A percentile compares a stretch with the other conserved stretches of the same genome.
Conservation (phyloP, 2,329 filamentous ascomycete genomes). For the Diplodia mutila region DNA sequence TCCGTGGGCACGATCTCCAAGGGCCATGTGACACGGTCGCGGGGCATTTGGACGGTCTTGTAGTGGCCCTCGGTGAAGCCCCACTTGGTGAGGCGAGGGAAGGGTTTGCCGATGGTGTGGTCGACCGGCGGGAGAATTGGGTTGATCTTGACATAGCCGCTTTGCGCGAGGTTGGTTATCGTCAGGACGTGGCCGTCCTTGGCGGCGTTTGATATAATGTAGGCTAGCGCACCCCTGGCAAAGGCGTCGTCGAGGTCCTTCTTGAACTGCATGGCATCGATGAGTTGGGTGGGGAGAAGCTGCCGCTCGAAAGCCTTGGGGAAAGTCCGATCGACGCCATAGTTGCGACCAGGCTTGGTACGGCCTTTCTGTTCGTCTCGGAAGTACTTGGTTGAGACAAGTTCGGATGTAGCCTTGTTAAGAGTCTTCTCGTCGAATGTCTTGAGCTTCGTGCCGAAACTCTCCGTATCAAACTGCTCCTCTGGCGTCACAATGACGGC, state of each 20-base stretch:
- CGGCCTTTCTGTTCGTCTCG: constrained; percentile 64
- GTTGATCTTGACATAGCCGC: constrained; percentile 59
- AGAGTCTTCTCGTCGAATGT: constrained; percentile 40
- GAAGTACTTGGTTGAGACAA: constrained; percentile 59
- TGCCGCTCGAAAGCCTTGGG: constrained; percentile 59
- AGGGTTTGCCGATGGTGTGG: constrained; percentile 44
- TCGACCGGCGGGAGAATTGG: constrained; percentile 62
- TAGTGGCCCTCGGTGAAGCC: constrained; percentile 74
- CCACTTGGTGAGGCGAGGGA: constrained; percentile 58
- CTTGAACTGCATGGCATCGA: constrained; percentile 65
- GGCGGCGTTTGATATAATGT: constrained; percentile 58
- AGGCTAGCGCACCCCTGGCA: constrained; percentile 22
- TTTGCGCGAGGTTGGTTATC: constrained; percentile 66
- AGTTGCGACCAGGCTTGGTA: constrained; percentile 63
- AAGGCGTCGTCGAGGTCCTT: constrained; percentile 62
- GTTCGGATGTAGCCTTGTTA: constrained; percentile 57
- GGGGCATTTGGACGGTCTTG: constrained; percentile 69
- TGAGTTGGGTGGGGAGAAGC: constrained; percentile 30
- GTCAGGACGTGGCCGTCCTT: constrained; percentile 70
- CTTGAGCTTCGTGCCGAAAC: constrained; percentile 47
- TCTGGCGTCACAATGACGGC: constrained; percentile 50
- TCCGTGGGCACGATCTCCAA: constrained; percentile 63
- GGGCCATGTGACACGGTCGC: constrained; percentile 66
- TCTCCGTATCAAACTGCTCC: constrained; percentile 42
- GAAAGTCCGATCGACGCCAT: constrained; percentile 65